Evolutionary conservation across 225 moss, liverwort and hornwort genomes (phyloP).

Genomic region (Physcomitrellopsis africana): DNA sequence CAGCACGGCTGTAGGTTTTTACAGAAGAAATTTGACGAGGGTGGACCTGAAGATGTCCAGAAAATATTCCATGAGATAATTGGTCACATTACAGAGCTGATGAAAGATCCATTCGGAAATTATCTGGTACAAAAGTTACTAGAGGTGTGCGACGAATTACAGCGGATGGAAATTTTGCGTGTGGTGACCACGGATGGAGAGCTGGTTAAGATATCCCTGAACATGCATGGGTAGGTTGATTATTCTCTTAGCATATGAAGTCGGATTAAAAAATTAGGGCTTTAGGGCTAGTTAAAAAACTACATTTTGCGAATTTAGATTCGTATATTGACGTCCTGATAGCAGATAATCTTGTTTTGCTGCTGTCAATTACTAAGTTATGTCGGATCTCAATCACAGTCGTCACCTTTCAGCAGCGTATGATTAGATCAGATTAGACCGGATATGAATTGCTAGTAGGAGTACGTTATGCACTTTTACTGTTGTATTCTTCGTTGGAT

Average conservation of each 20-base stretch:
- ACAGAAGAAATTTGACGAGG: conserved; percentile 99
- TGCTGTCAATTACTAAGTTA: conserved; percentile 3
- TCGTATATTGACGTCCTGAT: not conserved
- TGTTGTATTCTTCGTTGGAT: not conserved
- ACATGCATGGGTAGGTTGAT: conserved; percentile 91
- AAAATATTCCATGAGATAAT: conserved; percentile 96
- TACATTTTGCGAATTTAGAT: not conserved
- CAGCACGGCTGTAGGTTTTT: conserved; percentile 97
- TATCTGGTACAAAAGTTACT: conserved; percentile 95
- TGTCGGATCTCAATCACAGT: not conserved
- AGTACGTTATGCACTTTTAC: too few species aligned
- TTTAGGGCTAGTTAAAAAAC: conserved; percentile 32
- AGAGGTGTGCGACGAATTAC: conserved; percentile 86
- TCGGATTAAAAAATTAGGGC: conserved; percentile 5
- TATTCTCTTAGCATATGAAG: conserved; percentile 20
- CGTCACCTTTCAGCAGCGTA: not conserved
- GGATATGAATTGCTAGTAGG: too few species aligned
- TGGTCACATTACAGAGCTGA: conserved; percentile 92
- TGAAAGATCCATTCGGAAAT: conserved; percentile 98
- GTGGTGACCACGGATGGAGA: conserved; percentile 93
- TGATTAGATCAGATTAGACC: not conserved
- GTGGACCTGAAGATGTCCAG: conserved; percentile 93
- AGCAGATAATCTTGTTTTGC: not conserved
- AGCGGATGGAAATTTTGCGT: conserved; percentile 94
- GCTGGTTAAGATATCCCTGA: conserved; percentile 88